Evolutionary conservation across 768 basidiomycete species (phyloP), one percentile per base, ranked within the genome.

Genomic region (Podaxis sp.): DNA sequence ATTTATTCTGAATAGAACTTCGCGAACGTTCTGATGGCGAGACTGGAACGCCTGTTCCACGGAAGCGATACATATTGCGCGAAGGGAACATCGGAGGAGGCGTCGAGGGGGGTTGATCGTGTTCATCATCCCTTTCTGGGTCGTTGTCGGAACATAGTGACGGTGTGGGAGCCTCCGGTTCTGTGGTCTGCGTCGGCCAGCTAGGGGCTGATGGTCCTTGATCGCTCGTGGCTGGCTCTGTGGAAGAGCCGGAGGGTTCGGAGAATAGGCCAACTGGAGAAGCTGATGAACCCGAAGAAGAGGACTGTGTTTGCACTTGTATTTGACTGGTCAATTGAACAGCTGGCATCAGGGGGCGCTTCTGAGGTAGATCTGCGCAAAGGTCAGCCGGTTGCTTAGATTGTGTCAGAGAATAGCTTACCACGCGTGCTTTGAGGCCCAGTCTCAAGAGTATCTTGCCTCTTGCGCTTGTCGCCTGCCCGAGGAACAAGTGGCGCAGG

Each of bases 121-220:
- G 76, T 38, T 82, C 82, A 36, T 84, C 79, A 15, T 82, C 82
- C 55, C 75, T 74, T 42, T 87, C 78, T 36, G 66, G 59, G 19
- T 79, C 88, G 62, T 89, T 87, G 69, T 92, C 90, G 2, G 90
- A 92, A 68, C 84, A 88, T 15, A 92, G 76, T 0, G 89, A 91
- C 0, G 90, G 90, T 0, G 90, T 92, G 6, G 82, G 79, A 63
- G 67, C 79, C 60, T 78, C 73, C 4, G 74, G 66, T 61, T 71
- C 63, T 33, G 74, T 53, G 24, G 24, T 70, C 6, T 69, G 63
- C 19, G 73, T 67, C 48, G 71, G 69, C 61, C 69, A 70, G 4
- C 49, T 56, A 36, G 63, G 39, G 8, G 68, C 24, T 54, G 71
- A 64, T 33, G 55, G 9, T 12, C 55, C 55, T 39, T 63, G 61